A percentile compares a stretch with the other conserved stretches of the same genome.
Conservation (phyloP, 208 protist species). For the Leishmania tarentolae region DNA sequence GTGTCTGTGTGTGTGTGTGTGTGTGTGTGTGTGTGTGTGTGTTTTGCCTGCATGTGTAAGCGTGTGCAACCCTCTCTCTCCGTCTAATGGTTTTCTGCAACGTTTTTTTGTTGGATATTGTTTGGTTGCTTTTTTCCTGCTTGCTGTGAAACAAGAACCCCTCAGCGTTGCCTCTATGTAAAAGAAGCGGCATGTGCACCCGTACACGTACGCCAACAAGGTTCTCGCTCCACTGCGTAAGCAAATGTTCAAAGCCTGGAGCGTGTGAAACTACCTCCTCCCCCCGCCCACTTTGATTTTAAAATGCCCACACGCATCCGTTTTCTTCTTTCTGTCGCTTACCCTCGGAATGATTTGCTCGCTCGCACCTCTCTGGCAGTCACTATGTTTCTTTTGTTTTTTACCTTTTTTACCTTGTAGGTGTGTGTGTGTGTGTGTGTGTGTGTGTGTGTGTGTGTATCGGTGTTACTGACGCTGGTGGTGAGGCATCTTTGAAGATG, state of each 20-base stretch:
- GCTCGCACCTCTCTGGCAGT: neutral
- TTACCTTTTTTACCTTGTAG: constrained; percentile 6
- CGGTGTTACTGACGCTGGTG: neutral
- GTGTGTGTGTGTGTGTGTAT: constrained; percentile 13
- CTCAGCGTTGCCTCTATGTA: neutral
- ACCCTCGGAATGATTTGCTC: neutral
- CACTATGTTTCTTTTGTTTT: neutral
- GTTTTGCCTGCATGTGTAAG: too few species aligned
- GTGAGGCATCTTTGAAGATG: constrained; percentile 3
- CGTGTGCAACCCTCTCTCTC: constrained; percentile 6
- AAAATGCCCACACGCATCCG: neutral
- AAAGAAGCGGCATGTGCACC: neutral
- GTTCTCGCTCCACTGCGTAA: neutral
- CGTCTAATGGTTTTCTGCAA: neutral
- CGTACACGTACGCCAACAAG: neutral
- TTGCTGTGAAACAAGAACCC: neutral
- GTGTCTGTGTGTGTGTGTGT: neutral
- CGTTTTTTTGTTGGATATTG: constrained; percentile 7
- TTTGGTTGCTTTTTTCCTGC: constrained; percentile 12
- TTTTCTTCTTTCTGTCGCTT: neutral
- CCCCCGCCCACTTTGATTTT: neutral
- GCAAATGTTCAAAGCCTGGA: neutral
- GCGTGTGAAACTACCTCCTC: neutral
- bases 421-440: neutral
- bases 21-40: neutral